These are phyloP conservation scores for Xerocomellus amylosporus DNA, from an alignment of 768 basidiomycete species.

Conservation along the genomic window DNA sequence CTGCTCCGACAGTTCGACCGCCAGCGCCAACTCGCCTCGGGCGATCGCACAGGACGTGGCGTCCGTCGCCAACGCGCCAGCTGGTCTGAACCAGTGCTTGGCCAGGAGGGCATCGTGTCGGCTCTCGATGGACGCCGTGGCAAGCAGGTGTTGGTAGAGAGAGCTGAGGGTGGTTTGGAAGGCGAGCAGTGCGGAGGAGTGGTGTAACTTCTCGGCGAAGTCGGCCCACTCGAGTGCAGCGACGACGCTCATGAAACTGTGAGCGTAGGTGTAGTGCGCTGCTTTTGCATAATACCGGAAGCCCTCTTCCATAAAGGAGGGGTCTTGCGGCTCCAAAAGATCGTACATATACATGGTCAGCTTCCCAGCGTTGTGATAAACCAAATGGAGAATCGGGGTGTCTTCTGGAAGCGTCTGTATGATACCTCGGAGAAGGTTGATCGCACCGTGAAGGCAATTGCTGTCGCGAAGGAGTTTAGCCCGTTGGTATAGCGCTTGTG, in stretches of 20 bases:
- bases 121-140: conserved; percentile 15
- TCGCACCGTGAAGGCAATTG: background rate
- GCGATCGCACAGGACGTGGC: conserved; percentile 30
- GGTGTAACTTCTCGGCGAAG: conserved; percentile 4
- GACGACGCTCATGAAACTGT: conserved; percentile 6
- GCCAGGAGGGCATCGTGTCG: conserved; percentile 13
- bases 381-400: background rate
- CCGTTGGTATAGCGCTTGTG: conserved; percentile 1
- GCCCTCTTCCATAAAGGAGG: conserved; percentile 8
- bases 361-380: background rate
- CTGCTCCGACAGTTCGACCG: conserved; percentile 37
- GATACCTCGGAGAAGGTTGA: background rate
- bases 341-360: background rate
- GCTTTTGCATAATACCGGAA: conserved; percentile 16
- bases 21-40: conserved; percentile 15
- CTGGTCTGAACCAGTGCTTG: background rate
- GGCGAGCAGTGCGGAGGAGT: conserved; percentile 22
- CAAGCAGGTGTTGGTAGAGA: conserved; percentile 20
- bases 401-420: conserved; percentile 8
- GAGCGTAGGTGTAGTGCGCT: background rate
- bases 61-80: conserved; percentile 17
- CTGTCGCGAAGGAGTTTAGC: background rate
- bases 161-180: conserved; percentile 18
- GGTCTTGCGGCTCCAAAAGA: background rate
- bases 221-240: conserved; percentile 16